A percentile compares a stretch with the other conserved stretches of the same genome.
These are phyloP conservation scores for Neobulgaria alba DNA, from an alignment of 2,329 filamentous ascomycete genomes.

Conservation along the genomic window DNA sequence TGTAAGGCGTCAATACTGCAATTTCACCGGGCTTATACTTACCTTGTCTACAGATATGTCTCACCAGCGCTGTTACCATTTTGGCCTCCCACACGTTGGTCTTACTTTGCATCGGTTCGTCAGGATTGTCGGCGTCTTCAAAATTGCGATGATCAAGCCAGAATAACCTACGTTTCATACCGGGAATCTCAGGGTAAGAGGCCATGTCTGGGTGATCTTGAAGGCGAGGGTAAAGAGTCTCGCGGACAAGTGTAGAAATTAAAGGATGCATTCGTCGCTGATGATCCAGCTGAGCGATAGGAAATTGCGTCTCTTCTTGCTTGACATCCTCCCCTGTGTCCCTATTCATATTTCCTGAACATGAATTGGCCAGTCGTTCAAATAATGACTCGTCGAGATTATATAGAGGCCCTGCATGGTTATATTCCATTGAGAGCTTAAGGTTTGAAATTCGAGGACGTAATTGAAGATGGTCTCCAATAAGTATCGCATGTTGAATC, in stretches of 20 bases:
- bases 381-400: constrained; percentile 24
- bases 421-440: constrained; percentile 26
- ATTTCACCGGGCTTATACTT: constrained; percentile 51
- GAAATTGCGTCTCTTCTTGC: constrained; percentile 12
- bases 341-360: background rate
- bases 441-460: constrained; percentile 28
- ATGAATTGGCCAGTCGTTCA: constrained; percentile 22
- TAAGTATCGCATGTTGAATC: constrained; percentile 35
- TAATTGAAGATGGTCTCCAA: constrained; percentile 37
- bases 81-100: constrained; percentile 51
- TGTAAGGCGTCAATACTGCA: constrained; percentile 60
- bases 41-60: constrained; percentile 58
- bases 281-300: constrained; percentile 21
- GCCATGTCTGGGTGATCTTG: constrained; percentile 20
- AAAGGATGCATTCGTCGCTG: constrained; percentile 25
- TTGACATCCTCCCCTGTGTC: constrained; percentile 6
- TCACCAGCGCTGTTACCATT: constrained; percentile 54
- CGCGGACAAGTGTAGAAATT: constrained; percentile 21
- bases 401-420: constrained; percentile 12
- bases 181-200: constrained; percentile 19
- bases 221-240: constrained; percentile 19
- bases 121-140: constrained; percentile 12
- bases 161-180: constrained; percentile 22
- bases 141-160: constrained; percentile 22
- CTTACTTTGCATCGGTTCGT: constrained; percentile 11